These are phyloP conservation scores for Colletotrichum abscissum DNA, from an alignment of 2,329 filamentous ascomycete genomes.

Conservation along the genomic window DNA sequence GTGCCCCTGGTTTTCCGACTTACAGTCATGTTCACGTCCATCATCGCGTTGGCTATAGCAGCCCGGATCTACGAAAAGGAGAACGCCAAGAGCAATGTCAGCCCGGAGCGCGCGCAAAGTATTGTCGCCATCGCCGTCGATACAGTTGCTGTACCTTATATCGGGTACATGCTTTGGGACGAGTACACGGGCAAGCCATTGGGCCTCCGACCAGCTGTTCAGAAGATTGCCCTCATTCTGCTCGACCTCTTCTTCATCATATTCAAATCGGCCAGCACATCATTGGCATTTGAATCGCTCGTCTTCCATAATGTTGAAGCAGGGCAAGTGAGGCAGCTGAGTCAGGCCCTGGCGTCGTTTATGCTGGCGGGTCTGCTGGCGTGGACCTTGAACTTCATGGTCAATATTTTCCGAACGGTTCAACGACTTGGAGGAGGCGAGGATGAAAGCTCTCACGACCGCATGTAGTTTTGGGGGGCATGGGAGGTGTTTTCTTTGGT, in stretches of 20 bases:
- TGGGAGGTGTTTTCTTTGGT: not conserved
- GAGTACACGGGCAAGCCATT: conserved; percentile 96
- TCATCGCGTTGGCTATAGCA: conserved; percentile 83
- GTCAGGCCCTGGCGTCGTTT: conserved; percentile 79
- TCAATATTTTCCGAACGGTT: conserved; percentile 81
- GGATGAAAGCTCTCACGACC: conserved; percentile 44
- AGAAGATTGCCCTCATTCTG: conserved; percentile 90
- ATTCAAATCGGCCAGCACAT: conserved; percentile 93
- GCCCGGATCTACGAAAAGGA: conserved; percentile 77
- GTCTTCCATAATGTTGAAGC: conserved; percentile 62
- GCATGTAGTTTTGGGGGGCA: conserved; percentile 11
- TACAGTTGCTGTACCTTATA: conserved; percentile 87
- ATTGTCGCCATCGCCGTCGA: conserved; percentile 92
- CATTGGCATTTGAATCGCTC: conserved; percentile 87
- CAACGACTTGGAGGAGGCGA: conserved; percentile 69
- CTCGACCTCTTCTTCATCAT: conserved; percentile 97
- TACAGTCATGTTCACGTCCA: conserved; percentile 84
- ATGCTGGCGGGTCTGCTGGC: conserved; percentile 84
- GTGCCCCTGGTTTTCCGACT: conserved; percentile 87
- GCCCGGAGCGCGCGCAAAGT: conserved; percentile 77
- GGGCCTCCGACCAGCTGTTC: conserved; percentile 83
- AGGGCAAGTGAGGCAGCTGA: conserved; percentile 53
- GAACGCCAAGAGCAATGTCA: conserved; percentile 51
- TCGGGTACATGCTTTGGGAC: conserved; percentile 93
- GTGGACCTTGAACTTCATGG: conserved; percentile 91